Conservation (phyloP, 768 basidiomycete genomes). For the Suillus spraguei region DNA sequence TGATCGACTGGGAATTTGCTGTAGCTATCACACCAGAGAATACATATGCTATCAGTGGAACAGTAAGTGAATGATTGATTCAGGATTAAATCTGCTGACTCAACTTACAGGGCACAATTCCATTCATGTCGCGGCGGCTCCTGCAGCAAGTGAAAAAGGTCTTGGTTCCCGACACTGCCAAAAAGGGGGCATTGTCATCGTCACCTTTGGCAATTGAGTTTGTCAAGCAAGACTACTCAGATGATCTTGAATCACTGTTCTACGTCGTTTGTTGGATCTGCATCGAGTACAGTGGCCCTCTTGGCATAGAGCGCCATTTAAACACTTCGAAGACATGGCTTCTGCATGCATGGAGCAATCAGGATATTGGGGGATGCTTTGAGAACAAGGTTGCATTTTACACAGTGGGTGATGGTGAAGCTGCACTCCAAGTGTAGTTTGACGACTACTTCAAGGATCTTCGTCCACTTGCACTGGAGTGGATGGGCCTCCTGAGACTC, state of each 20-base stretch:
- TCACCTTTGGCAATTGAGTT: neutral
- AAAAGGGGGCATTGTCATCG: neutral
- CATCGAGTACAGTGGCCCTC: neutral
- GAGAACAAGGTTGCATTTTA: neutral
- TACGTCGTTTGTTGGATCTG: slow-evolving; percentile 2
- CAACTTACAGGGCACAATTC: neutral
- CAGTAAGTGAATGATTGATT: neutral
- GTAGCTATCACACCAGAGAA: neutral
- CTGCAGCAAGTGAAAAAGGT: neutral
- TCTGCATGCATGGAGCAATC: neutral
- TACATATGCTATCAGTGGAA: neutral
- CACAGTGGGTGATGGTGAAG: neutral
- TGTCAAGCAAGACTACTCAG: neutral
- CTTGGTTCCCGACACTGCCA: neutral
- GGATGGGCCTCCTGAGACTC: neutral
- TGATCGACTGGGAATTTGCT: neutral
- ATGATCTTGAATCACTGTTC: slow-evolving; percentile 6
- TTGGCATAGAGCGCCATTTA: neutral
- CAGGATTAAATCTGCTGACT: neutral
- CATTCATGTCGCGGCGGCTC: neutral
- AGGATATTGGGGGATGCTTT: neutral
- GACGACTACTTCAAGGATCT: neutral
- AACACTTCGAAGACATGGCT: neutral
- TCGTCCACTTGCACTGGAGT: neutral
- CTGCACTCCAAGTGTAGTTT: neutral